These are phyloP conservation scores for Podila verticillata DNA, from an alignment of 192 early-diverging fungal genomes.

Conservation along the genomic window DNA sequence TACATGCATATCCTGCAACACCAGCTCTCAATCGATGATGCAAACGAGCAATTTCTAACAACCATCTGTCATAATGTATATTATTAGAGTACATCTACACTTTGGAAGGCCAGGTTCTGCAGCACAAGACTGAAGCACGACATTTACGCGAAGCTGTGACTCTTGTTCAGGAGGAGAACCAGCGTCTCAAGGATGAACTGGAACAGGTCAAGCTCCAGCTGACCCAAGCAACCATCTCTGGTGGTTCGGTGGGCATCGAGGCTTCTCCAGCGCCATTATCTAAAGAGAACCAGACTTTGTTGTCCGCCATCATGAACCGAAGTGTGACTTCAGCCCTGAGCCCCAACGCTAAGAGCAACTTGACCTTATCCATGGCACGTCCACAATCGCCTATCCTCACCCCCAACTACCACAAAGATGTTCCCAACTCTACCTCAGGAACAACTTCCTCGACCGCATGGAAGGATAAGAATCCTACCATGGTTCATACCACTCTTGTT, in stretches of 20 bases:
- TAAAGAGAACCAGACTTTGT: slow-evolving; percentile 36
- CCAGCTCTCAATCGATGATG: neutral
- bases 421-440: slow-evolving; percentile 42
- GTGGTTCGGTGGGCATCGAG: neutral
- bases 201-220: slow-evolving; percentile 25
- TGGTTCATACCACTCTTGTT: slow-evolving; percentile 45
- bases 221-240: slow-evolving; percentile 14
- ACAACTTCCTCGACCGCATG: slow-evolving; percentile 23
- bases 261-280: slow-evolving; percentile 26
- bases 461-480: slow-evolving; percentile 51
- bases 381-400: slow-evolving; percentile 46
- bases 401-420: slow-evolving; percentile 42
- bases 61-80: neutral
- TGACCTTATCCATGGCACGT: slow-evolving; percentile 21
- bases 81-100: slow-evolving; percentile 43
- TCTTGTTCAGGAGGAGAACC: slow-evolving; percentile 44
- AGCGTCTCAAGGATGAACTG: slow-evolving; percentile 30
- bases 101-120: slow-evolving; percentile 45
- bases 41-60: neutral
- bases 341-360: slow-evolving; percentile 35
- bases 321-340: slow-evolving; percentile 23
- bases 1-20: neutral
- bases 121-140: slow-evolving; percentile 49
- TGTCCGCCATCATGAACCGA: slow-evolving; percentile 44
- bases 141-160: slow-evolving; percentile 50